Percentiles rank a stretch among this genome's conserved stretches.
phyloP scores from a whole-genome alignment of 2,329 filamentous ascomycete species.

The Aspergillus viridinutans region DNA sequence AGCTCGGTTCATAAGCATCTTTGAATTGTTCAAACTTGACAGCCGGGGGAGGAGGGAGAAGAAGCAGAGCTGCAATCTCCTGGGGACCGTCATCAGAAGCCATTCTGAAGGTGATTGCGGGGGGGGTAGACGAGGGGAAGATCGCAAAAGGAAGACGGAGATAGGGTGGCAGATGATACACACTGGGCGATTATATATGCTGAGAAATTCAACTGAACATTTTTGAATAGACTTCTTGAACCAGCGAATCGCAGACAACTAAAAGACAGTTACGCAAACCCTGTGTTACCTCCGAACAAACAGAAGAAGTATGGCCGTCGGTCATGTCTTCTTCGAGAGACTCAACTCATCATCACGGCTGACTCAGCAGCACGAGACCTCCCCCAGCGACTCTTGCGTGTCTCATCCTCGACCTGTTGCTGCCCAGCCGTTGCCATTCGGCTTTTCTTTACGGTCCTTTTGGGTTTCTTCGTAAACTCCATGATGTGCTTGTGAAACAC shows the following conservation, averaged over 20 bases:
- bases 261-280: background rate
- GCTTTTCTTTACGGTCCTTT: background rate
- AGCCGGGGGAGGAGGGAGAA: conserved; percentile 60
- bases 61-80: conserved; percentile 46
- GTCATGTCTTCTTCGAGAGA: background rate
- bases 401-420: background rate
- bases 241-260: background rate
- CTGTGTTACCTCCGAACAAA: background rate
- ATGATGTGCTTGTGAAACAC: conserved; percentile 18
- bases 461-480: conserved; percentile 4
- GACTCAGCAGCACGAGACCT: conserved; percentile 17
- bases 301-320: background rate
- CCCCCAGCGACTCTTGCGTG: background rate
- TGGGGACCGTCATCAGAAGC: conserved; percentile 15
- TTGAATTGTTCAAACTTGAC: conserved; percentile 50
- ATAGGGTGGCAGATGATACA: background rate
- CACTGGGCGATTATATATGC: background rate
- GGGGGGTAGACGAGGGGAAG: background rate
- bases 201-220: background rate
- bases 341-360: conserved; percentile 3
- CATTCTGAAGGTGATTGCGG: conserved; percentile 16
- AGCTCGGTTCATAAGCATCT: conserved; percentile 57
- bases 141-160: background rate
- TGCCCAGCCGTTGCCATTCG: background rate
- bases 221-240: background rate